Base-by-base conservation (phyloP, 805 yeast genomes). In the Sugiyamaella qingdaonensis region DNA sequence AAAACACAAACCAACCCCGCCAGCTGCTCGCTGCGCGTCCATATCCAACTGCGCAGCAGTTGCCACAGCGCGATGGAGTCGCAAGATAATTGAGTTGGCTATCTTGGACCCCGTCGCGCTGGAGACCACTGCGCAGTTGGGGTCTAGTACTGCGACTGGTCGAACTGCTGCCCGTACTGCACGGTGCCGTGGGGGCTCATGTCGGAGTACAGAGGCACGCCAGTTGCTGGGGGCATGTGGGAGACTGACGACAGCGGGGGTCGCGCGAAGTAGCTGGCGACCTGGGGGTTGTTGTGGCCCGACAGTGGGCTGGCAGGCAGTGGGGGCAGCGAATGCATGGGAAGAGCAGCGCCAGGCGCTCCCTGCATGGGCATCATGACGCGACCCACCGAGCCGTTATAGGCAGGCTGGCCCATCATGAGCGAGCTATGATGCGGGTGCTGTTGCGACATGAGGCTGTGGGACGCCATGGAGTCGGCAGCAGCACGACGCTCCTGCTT, bases 401-500 rank as follows among this genome's bases (percentile, higher is more conserved):
- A 27, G n/a, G 29, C 44, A 24, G 41, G n/a, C 21, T 32, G 37
- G n/a, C 27, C 27, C 14, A 32, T 14, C n/a, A 24, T 35, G 14
- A 29, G 27, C 27, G n/a, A 31, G n/a, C 37, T 24, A 13, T 47
- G 43, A 18, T 47, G 43, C 31, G 52, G 34, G 48, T 32, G 35
- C 35, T 37, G 48, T 41, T 36, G 10, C 16, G 4, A n/a, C 13
- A 14, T 16, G 21, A 21, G 24, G 14, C 10, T 10, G 16, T 14
- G 36, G n/a, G 48, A 14, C 13, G 37, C 27, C 16, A 14, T 16
- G 24, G 19, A 8, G 18, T 13, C 14, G 14, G 18, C 46, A 18
- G 48, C 48, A 16, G 34, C 64, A 27, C 60, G 64, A 42, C 61
- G 61, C 45, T 66, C 72, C 61, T 68, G 70, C 59, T 72, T 74